Percentiles rank a stretch among this genome's conserved stretches.
Evolutionary conservation across 2,329 filamentous ascomycete species (phyloP).

Genomic region (Pseudocercospora vitis): DNA sequence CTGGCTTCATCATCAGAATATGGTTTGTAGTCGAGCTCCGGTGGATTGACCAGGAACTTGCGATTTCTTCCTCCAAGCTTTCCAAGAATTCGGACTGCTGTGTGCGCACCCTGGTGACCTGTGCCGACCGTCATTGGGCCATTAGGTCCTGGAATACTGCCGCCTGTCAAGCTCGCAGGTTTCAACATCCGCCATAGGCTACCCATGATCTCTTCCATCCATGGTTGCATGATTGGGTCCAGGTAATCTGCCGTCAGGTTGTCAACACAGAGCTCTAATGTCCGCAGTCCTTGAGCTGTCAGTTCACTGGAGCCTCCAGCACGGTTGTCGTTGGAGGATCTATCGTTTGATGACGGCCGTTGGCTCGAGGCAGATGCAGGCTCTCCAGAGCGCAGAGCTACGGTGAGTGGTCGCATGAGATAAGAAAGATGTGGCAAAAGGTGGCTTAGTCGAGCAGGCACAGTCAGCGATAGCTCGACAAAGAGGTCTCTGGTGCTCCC

Average conservation of each 20-base stretch:
- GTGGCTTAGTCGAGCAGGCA: conserved; percentile 90
- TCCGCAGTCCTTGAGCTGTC: conserved; percentile 89
- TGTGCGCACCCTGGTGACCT: conserved; percentile 89
- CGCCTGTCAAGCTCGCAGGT: conserved; percentile 78
- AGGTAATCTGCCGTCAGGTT: conserved; percentile 97
- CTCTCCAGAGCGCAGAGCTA: conserved; percentile 78
- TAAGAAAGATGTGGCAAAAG: conserved; percentile 93
- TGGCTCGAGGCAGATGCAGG: conserved; percentile 45
- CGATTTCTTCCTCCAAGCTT: conserved; percentile 94
- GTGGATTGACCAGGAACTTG: conserved; percentile 89
- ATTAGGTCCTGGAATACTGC: conserved; percentile 15
- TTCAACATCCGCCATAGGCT: conserved; percentile 93
- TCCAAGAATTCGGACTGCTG: conserved; percentile 93
- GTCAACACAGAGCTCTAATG: conserved; percentile 93
- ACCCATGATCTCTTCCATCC: conserved; percentile 98
- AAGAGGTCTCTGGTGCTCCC: conserved; percentile 91
- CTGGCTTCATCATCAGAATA: conserved; percentile 86
- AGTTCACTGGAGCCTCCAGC: conserved; percentile 58
- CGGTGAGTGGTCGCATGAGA: conserved; percentile 95
- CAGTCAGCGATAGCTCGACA: conserved; percentile 93
- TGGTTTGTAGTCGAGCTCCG: conserved; percentile 76
- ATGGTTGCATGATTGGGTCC: conserved; percentile 97
- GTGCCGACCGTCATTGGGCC: conserved; percentile 28
- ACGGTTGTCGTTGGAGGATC: conserved; percentile 25
- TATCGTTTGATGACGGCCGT: conserved; percentile 26